A percentile compares a stretch with the other conserved stretches of the same genome.
Conservation (phyloP, 768 basidiomycete species). For the Omphalotus guepiniiformis region DNA sequence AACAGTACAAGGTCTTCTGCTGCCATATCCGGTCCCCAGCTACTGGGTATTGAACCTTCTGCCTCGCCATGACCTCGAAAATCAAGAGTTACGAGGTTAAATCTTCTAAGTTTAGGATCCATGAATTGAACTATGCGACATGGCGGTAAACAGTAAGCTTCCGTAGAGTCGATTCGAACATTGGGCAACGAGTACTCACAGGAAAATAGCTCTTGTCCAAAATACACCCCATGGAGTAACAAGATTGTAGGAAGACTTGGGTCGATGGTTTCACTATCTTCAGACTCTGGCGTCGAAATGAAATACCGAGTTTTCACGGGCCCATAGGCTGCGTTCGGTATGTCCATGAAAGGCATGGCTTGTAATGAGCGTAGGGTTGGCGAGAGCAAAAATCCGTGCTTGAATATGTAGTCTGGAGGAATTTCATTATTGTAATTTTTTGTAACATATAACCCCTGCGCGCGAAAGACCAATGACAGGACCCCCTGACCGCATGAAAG, state of each 20-base stretch:
- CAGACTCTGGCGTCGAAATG: constrained; percentile 34
- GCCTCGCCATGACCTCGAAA: constrained; percentile 23
- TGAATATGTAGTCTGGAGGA: neutral
- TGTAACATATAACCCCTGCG: too few species aligned
- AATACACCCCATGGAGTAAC: constrained; percentile 30
- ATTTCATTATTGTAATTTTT: neutral
- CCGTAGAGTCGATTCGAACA: constrained; percentile 6
- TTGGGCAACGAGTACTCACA: constrained; percentile 19
- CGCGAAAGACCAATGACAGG: too few species aligned
- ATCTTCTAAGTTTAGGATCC: constrained; percentile 22
- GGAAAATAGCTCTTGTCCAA: constrained; percentile 29
- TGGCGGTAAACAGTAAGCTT: too few species aligned
- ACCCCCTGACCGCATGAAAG: too few species aligned
- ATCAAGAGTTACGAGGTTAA: constrained; percentile 27
- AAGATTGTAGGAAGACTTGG: constrained; percentile 31
- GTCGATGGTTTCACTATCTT: constrained; percentile 26
- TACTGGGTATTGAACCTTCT: constrained; percentile 15
- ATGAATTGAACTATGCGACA: constrained; percentile 28
- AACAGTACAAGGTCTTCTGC: constrained; percentile 25
- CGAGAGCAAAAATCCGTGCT: neutral
- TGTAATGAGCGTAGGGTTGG: neutral
- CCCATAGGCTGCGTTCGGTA: constrained; percentile 22
- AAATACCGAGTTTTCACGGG: constrained; percentile 18
- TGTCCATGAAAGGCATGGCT: constrained; percentile 25
- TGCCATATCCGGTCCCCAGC: constrained; percentile 19